phyloP scores from a whole-genome alignment of 768 basidiomycete genomes.

The Kwoniella europaea region DNA sequence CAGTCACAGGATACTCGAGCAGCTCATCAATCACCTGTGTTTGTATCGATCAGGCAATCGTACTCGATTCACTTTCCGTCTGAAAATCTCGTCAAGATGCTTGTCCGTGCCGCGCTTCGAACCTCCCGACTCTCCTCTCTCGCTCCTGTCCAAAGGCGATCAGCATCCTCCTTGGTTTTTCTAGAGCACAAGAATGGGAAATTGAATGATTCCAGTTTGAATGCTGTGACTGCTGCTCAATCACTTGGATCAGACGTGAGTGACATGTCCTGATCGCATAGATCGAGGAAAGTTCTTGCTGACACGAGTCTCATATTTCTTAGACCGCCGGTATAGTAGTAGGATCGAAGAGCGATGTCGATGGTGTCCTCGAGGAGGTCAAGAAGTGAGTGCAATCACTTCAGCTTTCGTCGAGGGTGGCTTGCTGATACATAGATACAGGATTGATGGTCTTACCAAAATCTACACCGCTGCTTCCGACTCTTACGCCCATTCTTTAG shows the following conservation, averaged over 20 bases:
- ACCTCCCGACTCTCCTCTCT: slow-evolving; percentile 19
- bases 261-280: neutral
- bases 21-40: neutral
- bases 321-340: slow-evolving; percentile 53
- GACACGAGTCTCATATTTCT: slow-evolving; percentile 36
- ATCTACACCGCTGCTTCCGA: slow-evolving; percentile 56
- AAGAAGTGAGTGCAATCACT: slow-evolving; percentile 69
- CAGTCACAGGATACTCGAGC: no score
- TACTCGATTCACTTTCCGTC: neutral
- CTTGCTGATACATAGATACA: slow-evolving; percentile 2
- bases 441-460: slow-evolving; percentile 57
- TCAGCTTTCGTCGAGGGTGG: neutral
- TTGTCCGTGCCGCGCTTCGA: slow-evolving; percentile 24
- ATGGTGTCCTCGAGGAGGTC: slow-evolving; percentile 70
- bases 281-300: neutral
- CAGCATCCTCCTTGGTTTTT: slow-evolving; percentile 68
- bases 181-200: slow-evolving; percentile 83
- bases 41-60: neutral
- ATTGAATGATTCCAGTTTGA: slow-evolving; percentile 82
- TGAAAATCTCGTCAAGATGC: slow-evolving; percentile 9
- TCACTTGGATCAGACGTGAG: slow-evolving; percentile 85
- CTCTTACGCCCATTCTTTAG: slow-evolving; percentile 46
- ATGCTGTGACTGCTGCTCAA: slow-evolving; percentile 87
- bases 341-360: slow-evolving; percentile 63
- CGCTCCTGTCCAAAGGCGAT: slow-evolving; percentile 36